These are phyloP conservation scores for Oemleria cerasiformis DNA, from an alignment of 306 rosid species.

Conservation along the genomic window DNA sequence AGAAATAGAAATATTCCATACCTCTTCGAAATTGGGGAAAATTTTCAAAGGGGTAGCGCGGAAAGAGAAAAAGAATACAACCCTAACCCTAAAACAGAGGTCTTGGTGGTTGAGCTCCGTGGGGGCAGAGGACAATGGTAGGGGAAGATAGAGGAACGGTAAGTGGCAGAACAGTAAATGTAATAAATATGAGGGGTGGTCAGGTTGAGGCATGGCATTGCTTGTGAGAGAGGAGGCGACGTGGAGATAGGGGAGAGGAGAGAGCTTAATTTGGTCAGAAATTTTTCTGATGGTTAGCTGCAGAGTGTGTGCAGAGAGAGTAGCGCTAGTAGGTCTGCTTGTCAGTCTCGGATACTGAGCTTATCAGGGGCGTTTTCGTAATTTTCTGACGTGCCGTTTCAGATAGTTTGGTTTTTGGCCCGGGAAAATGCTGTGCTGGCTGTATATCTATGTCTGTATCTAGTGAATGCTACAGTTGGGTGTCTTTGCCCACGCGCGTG, in stretches of 20 bases:
- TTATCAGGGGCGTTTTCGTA: constrained; percentile 8
- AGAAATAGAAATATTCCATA: constrained; percentile 6
- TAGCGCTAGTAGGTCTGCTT: not conserved
- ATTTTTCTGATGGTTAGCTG: not conserved
- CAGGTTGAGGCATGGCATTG: constrained; percentile 27
- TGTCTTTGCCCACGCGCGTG: not conserved
- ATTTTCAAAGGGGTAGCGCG: constrained; percentile 33
- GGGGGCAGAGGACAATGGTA: constrained; percentile 2
- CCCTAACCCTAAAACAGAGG: constrained; percentile 33
- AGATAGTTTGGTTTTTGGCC: constrained; percentile 20
- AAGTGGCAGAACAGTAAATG: constrained; percentile 61
- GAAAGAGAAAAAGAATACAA: constrained; percentile 33
- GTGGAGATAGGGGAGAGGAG: constrained; percentile 8
- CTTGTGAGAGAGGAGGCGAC: constrained; percentile 30
- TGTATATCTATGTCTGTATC: not conserved
- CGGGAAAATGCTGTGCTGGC: not conserved
- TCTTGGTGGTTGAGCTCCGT: constrained; percentile 31
- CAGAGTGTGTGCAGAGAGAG: constrained; percentile 1
- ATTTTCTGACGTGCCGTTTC: not conserved
- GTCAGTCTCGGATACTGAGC: constrained; percentile 39
- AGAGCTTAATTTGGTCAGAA: constrained; percentile 2
- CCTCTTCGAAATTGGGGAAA: constrained; percentile 37
- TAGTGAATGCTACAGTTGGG: not conserved
- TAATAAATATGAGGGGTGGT: constrained; percentile 34
- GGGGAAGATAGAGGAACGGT: constrained; percentile 11